Base-by-base conservation (phyloP, 78 protist genomes). In the Goniomonas avonlea region DNA sequence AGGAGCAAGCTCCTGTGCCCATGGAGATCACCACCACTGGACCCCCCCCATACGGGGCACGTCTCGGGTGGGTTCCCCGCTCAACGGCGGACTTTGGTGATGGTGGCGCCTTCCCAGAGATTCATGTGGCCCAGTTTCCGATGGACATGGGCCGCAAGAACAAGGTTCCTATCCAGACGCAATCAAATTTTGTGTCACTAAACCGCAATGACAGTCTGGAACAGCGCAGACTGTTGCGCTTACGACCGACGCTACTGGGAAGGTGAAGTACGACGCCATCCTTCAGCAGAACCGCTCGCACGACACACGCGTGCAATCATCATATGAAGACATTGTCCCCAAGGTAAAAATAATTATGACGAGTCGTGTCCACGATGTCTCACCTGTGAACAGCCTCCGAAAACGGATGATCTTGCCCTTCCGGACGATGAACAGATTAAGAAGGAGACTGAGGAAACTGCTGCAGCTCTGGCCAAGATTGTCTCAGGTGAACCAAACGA, bases 51-150 rank as follows among this genome's bases (percentile, higher is more conserved):
- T 43, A 63, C 31, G 71, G 71, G 37, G 18, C 32, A 25, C 39
- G 71, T 5, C 2, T 20, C 25, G 71, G 71, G 23, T 63, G 71
- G 47, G 71, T 63, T 21, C 71, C 71, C 15, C 85, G 85, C 35
- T 13, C 11, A 17, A n/a, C 59, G 5, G 92, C 68, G 32, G 97
- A 91, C 74, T 93, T 79, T 85, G 97, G 89, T 27, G 95, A 91
- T 31, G 97, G 97, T 48, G 97, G 97, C 47, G 94, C 97, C 34
- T 93, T 83, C 39, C 97, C 97, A 38, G 97, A 93, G 83, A 85
- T 93, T 25, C 92, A 84, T 66, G 85, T 86, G 0, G 85, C 84
- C 4, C 94, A 93, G 84, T 90, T 65, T 31, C 96, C 96, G 3
- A 50, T 82, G 82, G 84, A 88, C 61, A 90, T 93, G 92, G 96